These are phyloP conservation scores for Xylariomycetidae sp. DNA, from an alignment of 2,329 filamentous ascomycete species.

Conservation along the genomic window DNA sequence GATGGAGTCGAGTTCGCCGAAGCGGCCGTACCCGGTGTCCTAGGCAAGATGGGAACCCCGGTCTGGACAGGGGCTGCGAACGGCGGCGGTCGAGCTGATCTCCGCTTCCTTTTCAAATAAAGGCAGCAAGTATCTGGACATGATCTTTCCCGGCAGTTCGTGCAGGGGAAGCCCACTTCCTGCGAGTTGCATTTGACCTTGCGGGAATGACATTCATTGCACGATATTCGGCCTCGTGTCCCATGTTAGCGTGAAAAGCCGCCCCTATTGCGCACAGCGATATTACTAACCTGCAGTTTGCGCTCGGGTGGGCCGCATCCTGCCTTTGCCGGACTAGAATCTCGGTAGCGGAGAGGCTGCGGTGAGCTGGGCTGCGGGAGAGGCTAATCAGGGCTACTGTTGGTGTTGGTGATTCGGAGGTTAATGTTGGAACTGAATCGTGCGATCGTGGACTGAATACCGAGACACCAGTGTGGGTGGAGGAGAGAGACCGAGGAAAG, in stretches of 20 bases:
- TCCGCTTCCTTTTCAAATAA: neutral
- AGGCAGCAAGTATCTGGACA: neutral
- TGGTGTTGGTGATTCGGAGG: no score
- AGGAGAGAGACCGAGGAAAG: no score
- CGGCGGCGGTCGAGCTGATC: constrained; percentile 4
- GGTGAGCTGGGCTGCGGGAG: no score
- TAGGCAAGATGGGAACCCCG: neutral
- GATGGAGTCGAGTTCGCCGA: neutral
- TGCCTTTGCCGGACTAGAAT: no score
- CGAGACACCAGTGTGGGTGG: no score
- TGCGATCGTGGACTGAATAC: no score
- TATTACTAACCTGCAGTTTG: neutral
- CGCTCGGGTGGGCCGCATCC: neutral
- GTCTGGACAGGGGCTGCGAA: neutral
- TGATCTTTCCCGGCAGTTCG: neutral
- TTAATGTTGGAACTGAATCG: no score
- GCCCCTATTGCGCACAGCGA: neutral
- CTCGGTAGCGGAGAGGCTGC: no score
- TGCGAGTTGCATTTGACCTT: neutral
- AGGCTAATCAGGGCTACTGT: no score
- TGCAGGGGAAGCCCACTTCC: neutral
- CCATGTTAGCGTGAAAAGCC: neutral
- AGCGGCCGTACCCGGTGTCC: no score
- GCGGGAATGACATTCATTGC: constrained; percentile 1
- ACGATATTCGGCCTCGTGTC: neutral